Percentiles rank a stretch among this genome's conserved stretches.
Conservation (phyloP, 805 yeast species). For the Lipomyces sp. region DNA sequence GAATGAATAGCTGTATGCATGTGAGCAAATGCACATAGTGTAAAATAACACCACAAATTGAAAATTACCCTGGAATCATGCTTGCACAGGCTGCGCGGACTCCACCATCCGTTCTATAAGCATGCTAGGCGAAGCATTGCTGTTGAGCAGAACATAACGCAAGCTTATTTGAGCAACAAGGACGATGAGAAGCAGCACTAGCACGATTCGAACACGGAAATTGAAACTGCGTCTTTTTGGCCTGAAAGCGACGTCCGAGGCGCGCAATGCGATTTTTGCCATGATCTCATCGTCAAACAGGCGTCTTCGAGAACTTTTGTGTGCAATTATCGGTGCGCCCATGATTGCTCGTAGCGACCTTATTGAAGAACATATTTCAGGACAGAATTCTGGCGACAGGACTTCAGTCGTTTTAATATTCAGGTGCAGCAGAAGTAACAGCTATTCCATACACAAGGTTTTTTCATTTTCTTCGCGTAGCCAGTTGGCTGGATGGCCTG, state of each 20-base stretch:
- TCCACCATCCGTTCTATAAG: background rate
- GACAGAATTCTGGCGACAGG: background rate
- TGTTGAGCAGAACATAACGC: background rate
- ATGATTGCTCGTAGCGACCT: background rate
- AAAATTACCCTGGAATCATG: too few relatives aligned
- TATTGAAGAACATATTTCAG: background rate
- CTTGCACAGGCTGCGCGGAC: background rate
- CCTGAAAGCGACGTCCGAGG: background rate
- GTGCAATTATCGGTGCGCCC: background rate
- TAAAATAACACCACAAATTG: too few relatives aligned
- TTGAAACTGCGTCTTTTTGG: background rate
- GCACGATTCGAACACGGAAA: background rate
- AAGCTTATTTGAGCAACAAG: background rate
- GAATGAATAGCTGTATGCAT: too few relatives aligned
- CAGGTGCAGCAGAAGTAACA: background rate
- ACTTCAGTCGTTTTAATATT: background rate
- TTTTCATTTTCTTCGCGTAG: too few relatives aligned
- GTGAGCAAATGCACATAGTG: too few relatives aligned
- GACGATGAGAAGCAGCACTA: background rate
- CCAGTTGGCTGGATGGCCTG: too few relatives aligned
- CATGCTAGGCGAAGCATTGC: background rate
- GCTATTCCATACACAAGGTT: too few relatives aligned
- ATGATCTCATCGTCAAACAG: background rate
- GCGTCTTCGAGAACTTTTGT: background rate
- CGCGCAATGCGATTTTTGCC: background rate